These are phyloP conservation scores for Fraxinus pennsylvanica DNA, from an alignment of 257 asterid species.

Conservation along the genomic window DNA sequence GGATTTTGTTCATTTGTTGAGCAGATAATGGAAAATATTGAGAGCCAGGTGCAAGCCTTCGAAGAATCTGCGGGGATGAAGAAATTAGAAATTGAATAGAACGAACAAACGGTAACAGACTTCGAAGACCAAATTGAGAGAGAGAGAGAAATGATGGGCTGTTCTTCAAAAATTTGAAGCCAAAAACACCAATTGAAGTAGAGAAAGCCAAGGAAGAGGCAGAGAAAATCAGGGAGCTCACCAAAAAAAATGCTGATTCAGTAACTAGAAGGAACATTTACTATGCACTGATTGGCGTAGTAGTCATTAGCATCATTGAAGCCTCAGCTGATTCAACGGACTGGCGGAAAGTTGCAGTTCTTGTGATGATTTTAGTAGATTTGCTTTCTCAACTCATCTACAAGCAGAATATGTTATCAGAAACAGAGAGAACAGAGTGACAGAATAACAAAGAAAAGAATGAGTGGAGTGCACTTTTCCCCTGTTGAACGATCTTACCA, in stretches of 20 bases:
- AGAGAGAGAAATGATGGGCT: slow-evolving; percentile 76
- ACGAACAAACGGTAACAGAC: slow-evolving; percentile 54
- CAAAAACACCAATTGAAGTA: slow-evolving; percentile 52
- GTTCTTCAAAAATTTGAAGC: slow-evolving; percentile 70
- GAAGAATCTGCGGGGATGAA: slow-evolving; percentile 79
- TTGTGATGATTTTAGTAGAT: slow-evolving; percentile 73
- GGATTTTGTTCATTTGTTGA: slow-evolving; percentile 31
- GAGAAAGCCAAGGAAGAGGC: slow-evolving; percentile 61
- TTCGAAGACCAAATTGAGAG: slow-evolving; percentile 61
- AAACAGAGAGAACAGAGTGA: slow-evolving; percentile 38
- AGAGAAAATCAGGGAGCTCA: slow-evolving; percentile 55
- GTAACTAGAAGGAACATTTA: slow-evolving; percentile 64
- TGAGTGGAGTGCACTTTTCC: slow-evolving; percentile 28
- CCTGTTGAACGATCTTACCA: slow-evolving; percentile 11
- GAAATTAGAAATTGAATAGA: slow-evolving; percentile 65
- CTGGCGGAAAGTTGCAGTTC: slow-evolving; percentile 70
- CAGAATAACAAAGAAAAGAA: slow-evolving; percentile 42
- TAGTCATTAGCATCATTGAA: slow-evolving; percentile 58
- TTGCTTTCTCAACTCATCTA: slow-evolving; percentile 71
- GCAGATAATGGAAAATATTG: slow-evolving; percentile 87
- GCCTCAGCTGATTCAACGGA: slow-evolving; percentile 55
- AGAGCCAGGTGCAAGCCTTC: slow-evolving; percentile 78
- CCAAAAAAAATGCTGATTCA: slow-evolving; percentile 60
- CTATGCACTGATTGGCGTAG: slow-evolving; percentile 63
- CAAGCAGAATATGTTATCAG: slow-evolving; percentile 65